phyloP scores from a whole-genome alignment of 1,284 basidiomycete genomes.

The Sporisorium graminicola region DNA sequence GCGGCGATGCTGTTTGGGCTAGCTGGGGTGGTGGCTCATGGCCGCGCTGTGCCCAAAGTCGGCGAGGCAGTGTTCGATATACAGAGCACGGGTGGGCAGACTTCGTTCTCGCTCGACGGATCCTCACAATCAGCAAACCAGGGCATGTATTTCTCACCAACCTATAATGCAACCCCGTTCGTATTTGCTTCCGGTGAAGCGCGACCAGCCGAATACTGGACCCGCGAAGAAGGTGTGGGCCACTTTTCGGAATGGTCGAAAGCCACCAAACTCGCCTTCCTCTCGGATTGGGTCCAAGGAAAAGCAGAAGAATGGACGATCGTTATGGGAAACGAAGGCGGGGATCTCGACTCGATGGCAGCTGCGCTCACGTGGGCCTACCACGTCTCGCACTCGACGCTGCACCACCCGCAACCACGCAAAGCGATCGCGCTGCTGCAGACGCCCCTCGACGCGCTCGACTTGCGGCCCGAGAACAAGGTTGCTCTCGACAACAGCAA shows the following conservation, averaged over 20 bases:
- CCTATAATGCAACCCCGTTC: background rate
- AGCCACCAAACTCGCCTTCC: conserved; percentile 63
- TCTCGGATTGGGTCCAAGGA: conserved; percentile 58
- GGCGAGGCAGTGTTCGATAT: conserved; percentile 19
- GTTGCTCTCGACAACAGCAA: conserved; percentile 64
- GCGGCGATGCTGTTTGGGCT: background rate
- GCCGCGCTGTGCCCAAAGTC: conserved; percentile 12
- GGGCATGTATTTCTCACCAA: background rate
- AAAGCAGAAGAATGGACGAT: conserved; percentile 67
- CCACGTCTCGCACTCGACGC: conserved; percentile 58
- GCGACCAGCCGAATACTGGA: conserved; percentile 40
- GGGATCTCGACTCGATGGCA: conserved; percentile 68
- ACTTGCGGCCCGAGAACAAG: conserved; percentile 70
- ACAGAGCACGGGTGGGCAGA: background rate
- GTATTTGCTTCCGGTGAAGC: conserved; percentile 5
- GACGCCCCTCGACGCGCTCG: conserved; percentile 65
- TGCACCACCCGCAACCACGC: conserved; percentile 31
- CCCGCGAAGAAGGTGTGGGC: conserved; percentile 58
- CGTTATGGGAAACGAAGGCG: conserved; percentile 70
- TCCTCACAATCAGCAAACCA: background rate
- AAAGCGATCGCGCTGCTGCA: conserved; percentile 63
- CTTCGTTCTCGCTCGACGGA: background rate
- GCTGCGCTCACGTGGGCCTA: conserved; percentile 63
- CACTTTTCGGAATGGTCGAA: conserved; percentile 68
- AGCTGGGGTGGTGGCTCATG: conserved; percentile 4